phyloP scores from a whole-genome alignment of 2,329 filamentous ascomycete genomes.

The Biscogniauxia marginata region DNA sequence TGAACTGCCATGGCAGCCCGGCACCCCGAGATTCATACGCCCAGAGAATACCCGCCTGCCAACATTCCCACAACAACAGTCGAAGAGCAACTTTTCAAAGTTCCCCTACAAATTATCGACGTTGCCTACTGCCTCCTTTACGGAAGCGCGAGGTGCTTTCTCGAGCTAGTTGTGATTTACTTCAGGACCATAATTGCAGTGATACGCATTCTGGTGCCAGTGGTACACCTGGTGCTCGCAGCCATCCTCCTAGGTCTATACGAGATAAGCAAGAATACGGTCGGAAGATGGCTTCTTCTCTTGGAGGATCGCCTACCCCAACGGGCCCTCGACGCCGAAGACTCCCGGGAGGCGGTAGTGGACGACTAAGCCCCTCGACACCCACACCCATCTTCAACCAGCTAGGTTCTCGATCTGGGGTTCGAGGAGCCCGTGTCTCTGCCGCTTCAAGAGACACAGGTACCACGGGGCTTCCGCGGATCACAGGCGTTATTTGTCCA shows the following conservation, averaged over 20 bases:
- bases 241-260: not conserved
- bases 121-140: too few species aligned
- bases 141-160: not conserved
- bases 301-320: not conserved
- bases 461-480: not conserved
- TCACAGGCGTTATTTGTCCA: not conserved
- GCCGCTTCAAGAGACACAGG: not conserved
- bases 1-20: slow-evolving; percentile 3
- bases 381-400: not conserved
- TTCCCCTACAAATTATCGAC: not conserved
- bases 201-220: not conserved
- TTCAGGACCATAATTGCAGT: not conserved
- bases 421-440: not conserved
- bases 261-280: not conserved
- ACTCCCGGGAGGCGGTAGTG: not conserved
- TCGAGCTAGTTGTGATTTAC: not conserved
- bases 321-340: not conserved
- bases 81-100: not conserved
- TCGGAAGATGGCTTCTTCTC: not conserved
- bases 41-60: not conserved
- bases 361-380: not conserved
- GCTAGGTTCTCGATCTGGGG: not conserved
- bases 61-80: not conserved
- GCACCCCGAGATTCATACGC: not conserved
- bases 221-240: not conserved